A percentile compares a stretch with the other conserved stretches of the same genome.
Conservation (phyloP, 2,329 filamentous ascomycete species). For the Talaromyces sp. region DNA sequence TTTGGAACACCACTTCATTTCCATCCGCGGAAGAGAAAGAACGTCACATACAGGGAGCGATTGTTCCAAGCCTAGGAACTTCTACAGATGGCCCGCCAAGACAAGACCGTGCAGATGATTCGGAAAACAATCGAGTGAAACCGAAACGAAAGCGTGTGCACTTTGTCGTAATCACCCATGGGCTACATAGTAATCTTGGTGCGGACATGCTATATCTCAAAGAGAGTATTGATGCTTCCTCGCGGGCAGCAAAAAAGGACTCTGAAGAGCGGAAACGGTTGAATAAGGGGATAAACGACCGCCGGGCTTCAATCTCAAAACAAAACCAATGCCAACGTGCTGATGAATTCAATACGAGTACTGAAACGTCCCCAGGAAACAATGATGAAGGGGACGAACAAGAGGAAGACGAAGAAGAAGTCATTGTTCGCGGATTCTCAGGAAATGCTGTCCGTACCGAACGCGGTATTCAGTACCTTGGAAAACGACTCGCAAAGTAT, state of each 20-base stretch:
- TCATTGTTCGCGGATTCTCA: conserved; percentile 83
- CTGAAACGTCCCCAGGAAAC: background rate
- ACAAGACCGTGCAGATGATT: background rate
- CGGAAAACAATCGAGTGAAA: conserved; percentile 12
- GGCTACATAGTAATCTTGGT: conserved; percentile 89
- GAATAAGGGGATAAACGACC: background rate
- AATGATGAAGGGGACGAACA: conserved; percentile 17
- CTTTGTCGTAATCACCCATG: conserved; percentile 87
- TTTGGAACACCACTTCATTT: conserved; percentile 90
- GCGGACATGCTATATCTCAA: conserved; percentile 97
- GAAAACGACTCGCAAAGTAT: conserved; percentile 88
- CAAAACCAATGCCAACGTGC: background rate
- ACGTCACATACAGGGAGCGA: conserved; percentile 37
- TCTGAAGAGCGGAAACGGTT: conserved; percentile 19
- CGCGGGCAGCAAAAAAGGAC: conserved; percentile 64
- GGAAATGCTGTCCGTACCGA: conserved; percentile 90
- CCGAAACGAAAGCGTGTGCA: conserved; percentile 63
- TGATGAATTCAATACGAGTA: background rate
- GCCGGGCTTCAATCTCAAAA: background rate
- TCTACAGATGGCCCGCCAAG: background rate
- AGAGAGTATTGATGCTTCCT: conserved; percentile 78
- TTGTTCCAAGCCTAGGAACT: conserved; percentile 14
- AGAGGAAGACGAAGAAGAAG: conserved; percentile 58
- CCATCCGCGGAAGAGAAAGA: conserved; percentile 53
- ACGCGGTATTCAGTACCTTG: conserved; percentile 92